Percentiles rank a stretch among this genome's conserved stretches.
Conservation (phyloP, 2,329 filamentous ascomycete species). For the Colletotrichum tanaceti region DNA sequence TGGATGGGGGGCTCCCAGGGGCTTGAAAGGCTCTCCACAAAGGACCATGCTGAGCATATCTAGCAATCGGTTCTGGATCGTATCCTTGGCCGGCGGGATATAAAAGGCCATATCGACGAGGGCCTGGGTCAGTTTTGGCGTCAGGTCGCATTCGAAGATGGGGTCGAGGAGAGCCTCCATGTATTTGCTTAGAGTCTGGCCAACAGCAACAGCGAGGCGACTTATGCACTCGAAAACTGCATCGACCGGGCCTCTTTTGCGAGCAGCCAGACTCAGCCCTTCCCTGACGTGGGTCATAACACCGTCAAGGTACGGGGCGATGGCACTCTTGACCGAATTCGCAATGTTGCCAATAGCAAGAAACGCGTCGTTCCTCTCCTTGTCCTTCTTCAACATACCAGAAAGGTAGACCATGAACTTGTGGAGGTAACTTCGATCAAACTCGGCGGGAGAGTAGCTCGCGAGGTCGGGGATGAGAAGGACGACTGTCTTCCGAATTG, state of each 20-base stretch:
- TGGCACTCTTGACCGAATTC: conserved; percentile 94
- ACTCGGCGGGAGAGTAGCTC: conserved; percentile 91
- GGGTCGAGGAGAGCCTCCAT: conserved; percentile 96
- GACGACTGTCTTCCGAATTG: conserved; percentile 90
- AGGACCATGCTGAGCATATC: conserved; percentile 96
- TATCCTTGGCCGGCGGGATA: conserved; percentile 91
- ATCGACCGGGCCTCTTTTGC: conserved; percentile 71
- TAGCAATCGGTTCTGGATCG: conserved; percentile 91
- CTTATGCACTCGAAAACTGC: conserved; percentile 98
- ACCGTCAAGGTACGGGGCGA: conserved; percentile 93
- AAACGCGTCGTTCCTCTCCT: conserved; percentile 93
- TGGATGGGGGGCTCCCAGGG: conserved; percentile 85
- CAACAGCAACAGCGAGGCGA: conserved; percentile 92
- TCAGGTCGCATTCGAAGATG: conserved; percentile 96
- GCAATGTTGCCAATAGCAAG: conserved; percentile 96
- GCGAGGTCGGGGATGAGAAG: conserved; percentile 92
- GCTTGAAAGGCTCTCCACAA: conserved; percentile 91
- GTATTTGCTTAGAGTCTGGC: conserved; percentile 97
- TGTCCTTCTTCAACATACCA: conserved; percentile 92
- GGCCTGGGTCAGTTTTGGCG: conserved; percentile 92
- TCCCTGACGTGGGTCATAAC: conserved; percentile 95
- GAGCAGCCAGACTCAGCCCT: conserved; percentile 83
- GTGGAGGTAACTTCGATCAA: conserved; percentile 87
- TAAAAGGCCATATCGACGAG: conserved; percentile 99
- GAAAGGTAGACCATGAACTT: conserved; percentile 98